These are phyloP conservation scores for Blastomyces gilchristii DNA, from an alignment of 2,329 filamentous ascomycete species.

Conservation along the genomic window DNA sequence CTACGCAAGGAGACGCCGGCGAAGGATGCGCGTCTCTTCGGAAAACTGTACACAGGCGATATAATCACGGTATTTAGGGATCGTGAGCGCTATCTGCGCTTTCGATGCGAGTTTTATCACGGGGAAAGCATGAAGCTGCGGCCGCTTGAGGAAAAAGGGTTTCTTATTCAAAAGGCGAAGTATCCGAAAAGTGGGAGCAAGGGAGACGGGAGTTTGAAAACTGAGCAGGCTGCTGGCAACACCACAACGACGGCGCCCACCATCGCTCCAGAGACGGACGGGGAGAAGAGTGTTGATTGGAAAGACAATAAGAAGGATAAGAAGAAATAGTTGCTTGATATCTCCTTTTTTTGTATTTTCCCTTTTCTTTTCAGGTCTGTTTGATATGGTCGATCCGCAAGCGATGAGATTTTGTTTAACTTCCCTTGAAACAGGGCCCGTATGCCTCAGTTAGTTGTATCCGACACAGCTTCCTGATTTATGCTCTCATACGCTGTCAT, in stretches of 20 bases:
- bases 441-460: background rate
- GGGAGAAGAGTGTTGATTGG: background rate
- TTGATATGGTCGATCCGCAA: background rate
- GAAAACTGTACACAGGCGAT: slow-evolving; percentile 66
- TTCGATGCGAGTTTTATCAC: slow-evolving; percentile 38
- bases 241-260: slow-evolving; percentile 1
- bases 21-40: slow-evolving; percentile 46
- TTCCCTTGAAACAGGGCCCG: background rate
- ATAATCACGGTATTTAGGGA: slow-evolving; percentile 57
- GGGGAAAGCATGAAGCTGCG: slow-evolving; percentile 35
- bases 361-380: background rate
- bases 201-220: background rate
- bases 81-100: slow-evolving; percentile 31
- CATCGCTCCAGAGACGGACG: background rate
- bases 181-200: background rate
- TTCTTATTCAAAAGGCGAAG: slow-evolving; percentile 31
- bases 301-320: background rate
- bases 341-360: background rate
- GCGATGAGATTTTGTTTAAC: background rate
- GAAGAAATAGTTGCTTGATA: background rate
- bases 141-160: slow-evolving; percentile 33
- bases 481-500: background rate
- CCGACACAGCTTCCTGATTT: background rate
- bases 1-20: slow-evolving; percentile 47
- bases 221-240: background rate